These are phyloP conservation scores for Amorphotheca resinae DNA, from an alignment of 495 filamentous ascomycete species.

Conservation along the genomic window DNA sequence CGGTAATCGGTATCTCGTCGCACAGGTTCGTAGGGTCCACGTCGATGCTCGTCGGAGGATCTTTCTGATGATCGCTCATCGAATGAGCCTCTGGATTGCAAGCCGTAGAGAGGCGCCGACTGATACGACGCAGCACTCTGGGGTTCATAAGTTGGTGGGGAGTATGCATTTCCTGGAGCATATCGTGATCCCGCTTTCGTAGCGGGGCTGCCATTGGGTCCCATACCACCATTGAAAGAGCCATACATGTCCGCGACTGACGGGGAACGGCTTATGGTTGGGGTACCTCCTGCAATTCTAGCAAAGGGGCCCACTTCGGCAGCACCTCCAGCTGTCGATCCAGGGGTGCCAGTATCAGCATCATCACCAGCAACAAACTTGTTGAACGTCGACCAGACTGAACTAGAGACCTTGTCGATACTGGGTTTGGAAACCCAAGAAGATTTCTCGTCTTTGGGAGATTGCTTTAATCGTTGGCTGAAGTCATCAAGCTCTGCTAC, in stretches of 20 bases:
- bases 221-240: slow-evolving; percentile 25
- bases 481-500: slow-evolving; percentile 72
- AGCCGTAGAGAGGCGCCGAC: slow-evolving; percentile 29
- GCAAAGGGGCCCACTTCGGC: slow-evolving; percentile 67
- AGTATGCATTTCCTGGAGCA: slow-evolving; percentile 35
- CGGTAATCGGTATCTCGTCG: slow-evolving; percentile 33
- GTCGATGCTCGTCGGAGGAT: slow-evolving; percentile 25
- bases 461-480: slow-evolving; percentile 66
- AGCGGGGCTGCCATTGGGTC: slow-evolving; percentile 10
- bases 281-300: slow-evolving; percentile 62
- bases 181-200: slow-evolving; percentile 46
- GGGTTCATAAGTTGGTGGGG: slow-evolving; percentile 21
- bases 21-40: slow-evolving; percentile 25
- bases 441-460: slow-evolving; percentile 55
- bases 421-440: slow-evolving; percentile 86
- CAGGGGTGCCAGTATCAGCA: slow-evolving; percentile 43
- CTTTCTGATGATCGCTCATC: slow-evolving; percentile 22
- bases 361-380: slow-evolving; percentile 93
- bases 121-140: slow-evolving; percentile 9
- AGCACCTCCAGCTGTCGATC: slow-evolving; percentile 42
- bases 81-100: slow-evolving; percentile 32
- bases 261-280: slow-evolving; percentile 68
- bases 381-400: slow-evolving; percentile 81
- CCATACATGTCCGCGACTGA: slow-evolving; percentile 70
- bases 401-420: slow-evolving; percentile 85